A percentile compares a stretch with the other conserved stretches of the same genome.
Conservation (phyloP, 257 asterid species). For the Cynanchum wilfordii region DNA sequence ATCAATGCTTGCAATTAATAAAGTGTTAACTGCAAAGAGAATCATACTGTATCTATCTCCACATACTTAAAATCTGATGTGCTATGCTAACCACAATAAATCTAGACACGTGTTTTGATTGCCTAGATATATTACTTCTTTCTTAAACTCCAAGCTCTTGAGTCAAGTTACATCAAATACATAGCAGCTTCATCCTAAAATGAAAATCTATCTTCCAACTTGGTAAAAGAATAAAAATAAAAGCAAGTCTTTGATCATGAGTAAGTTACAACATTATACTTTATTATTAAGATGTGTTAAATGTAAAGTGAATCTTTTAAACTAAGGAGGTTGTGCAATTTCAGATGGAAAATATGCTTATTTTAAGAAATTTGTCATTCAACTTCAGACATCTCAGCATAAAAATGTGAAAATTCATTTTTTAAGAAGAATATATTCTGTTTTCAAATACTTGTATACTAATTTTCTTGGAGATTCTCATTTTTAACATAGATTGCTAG, state of each 20-base stretch:
- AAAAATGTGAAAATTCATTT: neutral
- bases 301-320: neutral
- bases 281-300: no score
- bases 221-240: no score
- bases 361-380: no score
- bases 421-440: neutral
- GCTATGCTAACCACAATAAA: neutral
- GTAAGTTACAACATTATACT: neutral
- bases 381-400: neutral
- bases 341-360: neutral
- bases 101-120: neutral
- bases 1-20: neutral
- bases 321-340: neutral
- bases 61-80: neutral
- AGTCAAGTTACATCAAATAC: neutral
- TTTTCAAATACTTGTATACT: neutral
- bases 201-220: neutral
- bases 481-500: neutral
- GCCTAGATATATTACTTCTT: no score
- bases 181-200: neutral
- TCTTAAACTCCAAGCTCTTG: neutral
- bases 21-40: neutral
- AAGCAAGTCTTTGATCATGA: neutral
- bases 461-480: neutral
- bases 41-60: neutral